Evolutionary conservation across 768 basidiomycete species (phyloP).

Genomic region (Dacryopinax spathularia): DNA sequence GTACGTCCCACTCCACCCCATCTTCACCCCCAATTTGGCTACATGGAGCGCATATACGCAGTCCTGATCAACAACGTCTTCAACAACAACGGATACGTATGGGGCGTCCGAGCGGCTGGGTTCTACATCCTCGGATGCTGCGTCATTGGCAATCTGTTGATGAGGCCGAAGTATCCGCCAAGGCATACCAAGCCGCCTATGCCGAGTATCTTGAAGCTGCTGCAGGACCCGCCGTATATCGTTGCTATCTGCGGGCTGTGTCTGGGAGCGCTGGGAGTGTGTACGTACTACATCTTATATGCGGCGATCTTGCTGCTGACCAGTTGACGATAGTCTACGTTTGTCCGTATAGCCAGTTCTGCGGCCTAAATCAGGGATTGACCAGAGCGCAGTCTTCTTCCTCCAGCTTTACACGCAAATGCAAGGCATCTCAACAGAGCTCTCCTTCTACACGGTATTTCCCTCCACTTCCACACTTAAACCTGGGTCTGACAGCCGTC

Average conservation of each 20-base stretch:
- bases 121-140: slow-evolving; percentile 29
- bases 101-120: slow-evolving; percentile 35
- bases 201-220: slow-evolving; percentile 4
- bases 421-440: neutral
- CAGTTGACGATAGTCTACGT: neutral
- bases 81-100: slow-evolving; percentile 28
- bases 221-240: slow-evolving; percentile 9
- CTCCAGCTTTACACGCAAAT: slow-evolving; percentile 11
- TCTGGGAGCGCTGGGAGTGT: neutral
- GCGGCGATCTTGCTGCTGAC: neutral
- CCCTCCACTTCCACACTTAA: neutral
- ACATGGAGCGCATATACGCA: neutral
- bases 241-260: neutral
- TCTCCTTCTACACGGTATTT: slow-evolving; percentile 12
- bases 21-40: neutral
- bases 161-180: slow-evolving; percentile 29
- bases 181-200: neutral
- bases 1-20: neutral
- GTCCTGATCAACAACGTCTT: slow-evolving; percentile 45
- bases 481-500: neutral
- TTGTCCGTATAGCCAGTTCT: neutral
- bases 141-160: slow-evolving; percentile 22
- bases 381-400: slow-evolving; percentile 12
- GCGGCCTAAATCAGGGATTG: neutral
- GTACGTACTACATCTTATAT: neutral